Percentiles rank a stretch among this genome's conserved stretches.
These are phyloP conservation scores for Cryphonectria parasitica DNA, from an alignment of 2,329 filamentous ascomycete species.

Conservation along the genomic window DNA sequence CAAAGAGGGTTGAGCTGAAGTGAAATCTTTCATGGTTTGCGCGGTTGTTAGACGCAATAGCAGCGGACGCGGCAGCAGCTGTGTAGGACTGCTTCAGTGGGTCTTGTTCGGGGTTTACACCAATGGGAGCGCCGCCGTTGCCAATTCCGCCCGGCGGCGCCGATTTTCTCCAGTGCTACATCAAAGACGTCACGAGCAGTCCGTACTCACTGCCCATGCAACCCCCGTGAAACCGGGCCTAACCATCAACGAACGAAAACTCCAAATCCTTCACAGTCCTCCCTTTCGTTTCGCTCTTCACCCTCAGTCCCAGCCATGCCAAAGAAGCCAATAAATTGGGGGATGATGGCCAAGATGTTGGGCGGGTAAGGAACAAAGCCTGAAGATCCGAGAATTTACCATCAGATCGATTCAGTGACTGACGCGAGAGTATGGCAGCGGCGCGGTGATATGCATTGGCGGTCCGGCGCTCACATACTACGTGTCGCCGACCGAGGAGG, in stretches of 20 bases:
- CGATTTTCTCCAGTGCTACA: constrained; percentile 1
- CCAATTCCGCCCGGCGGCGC: constrained; percentile 12
- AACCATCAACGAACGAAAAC: background rate
- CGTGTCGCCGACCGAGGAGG: constrained; percentile 83
- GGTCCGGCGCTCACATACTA: constrained; percentile 84
- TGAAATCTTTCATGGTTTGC: background rate
- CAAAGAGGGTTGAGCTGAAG: background rate
- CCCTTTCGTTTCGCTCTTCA: background rate
- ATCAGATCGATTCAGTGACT: constrained; percentile 26
- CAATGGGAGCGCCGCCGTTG: constrained; percentile 6
- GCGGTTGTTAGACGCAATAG: background rate
- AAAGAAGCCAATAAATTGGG: constrained; percentile 58
- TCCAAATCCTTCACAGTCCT: background rate
- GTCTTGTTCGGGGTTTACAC: background rate
- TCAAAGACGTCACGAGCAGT: constrained; percentile 11
- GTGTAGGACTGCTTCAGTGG: background rate
- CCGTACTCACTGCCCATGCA: background rate
- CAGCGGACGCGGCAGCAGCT: background rate
- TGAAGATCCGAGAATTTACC: constrained; percentile 18
- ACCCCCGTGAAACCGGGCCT: background rate
- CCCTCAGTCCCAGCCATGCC: constrained; percentile 38
- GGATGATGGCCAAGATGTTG: constrained; percentile 71
- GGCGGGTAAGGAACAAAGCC: constrained; percentile 57
- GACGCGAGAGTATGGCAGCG: constrained; percentile 53
- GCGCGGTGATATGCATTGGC: constrained; percentile 72